phyloP scores from a whole-genome alignment of 257 asterid species.

The Jaltomata sinuosa region DNA sequence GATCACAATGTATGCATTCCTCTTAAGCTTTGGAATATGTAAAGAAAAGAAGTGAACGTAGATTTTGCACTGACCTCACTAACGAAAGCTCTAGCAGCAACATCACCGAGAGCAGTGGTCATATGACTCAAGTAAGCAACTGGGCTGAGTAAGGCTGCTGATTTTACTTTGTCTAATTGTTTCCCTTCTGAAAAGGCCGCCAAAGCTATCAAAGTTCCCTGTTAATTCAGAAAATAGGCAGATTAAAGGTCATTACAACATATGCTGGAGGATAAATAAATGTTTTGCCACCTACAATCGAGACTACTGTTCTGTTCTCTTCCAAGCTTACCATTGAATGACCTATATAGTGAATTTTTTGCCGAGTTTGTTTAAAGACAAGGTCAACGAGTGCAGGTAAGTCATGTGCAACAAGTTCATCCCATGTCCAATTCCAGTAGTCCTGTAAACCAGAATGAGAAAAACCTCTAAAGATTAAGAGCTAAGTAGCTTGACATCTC shows the following conservation, averaged over 20 bases:
- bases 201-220: conserved; percentile 86
- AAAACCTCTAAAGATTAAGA: not conserved
- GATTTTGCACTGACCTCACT: conserved; percentile 42
- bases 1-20: not conserved
- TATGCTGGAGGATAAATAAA: not conserved
- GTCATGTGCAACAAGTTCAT: conserved; percentile 35
- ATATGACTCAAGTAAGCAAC: conserved; percentile 79
- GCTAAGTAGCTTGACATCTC: not conserved
- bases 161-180: conserved; percentile 55
- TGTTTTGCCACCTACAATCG: not conserved
- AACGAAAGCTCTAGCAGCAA: conserved; percentile 51
- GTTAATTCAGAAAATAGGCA: not conserved
- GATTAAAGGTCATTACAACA: not conserved
- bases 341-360: conserved; percentile 29
- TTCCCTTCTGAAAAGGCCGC: conserved; percentile 71
- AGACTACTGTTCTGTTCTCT: not conserved
- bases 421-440: conserved; percentile 48
- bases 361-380: conserved; percentile 22
- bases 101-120: conserved; percentile 55
- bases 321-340: conserved; percentile 31
- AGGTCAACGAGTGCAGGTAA: conserved; percentile 20
- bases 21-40: not conserved
- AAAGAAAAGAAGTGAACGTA: not conserved
- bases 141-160: conserved; percentile 81
- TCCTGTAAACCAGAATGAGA: conserved; percentile 10